Percentiles rank a stretch among this genome's conserved stretches.
These are phyloP conservation scores for Hyphopichia khmerensis DNA, from an alignment of 1,139 yeast species.

Conservation along the genomic window DNA sequence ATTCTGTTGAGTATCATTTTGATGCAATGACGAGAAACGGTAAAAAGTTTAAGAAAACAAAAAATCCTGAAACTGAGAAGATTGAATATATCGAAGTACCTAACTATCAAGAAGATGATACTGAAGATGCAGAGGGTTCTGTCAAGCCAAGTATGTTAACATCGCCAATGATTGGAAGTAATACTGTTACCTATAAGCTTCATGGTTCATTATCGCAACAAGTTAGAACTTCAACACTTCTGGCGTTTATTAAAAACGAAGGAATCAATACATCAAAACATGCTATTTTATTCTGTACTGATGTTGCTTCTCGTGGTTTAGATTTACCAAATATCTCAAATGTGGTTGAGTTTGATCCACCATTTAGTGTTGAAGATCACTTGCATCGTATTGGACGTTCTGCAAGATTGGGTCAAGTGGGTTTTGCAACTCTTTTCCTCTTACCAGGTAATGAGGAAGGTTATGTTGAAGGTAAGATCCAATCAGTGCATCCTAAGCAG, in stretches of 20 bases:
- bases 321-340: slow-evolving; percentile 66
- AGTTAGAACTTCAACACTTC: slow-evolving; percentile 73
- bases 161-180: slow-evolving; percentile 53
- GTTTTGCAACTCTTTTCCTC: slow-evolving; percentile 69
- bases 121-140: slow-evolving; percentile 25
- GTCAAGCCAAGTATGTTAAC: slow-evolving; percentile 42
- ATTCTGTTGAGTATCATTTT: slow-evolving; percentile 91
- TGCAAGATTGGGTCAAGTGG: slow-evolving; percentile 68
- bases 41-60: slow-evolving; percentile 32
- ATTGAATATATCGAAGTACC: slow-evolving; percentile 17
- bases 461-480: slow-evolving; percentile 58
- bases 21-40: slow-evolving; percentile 65
- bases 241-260: slow-evolving; percentile 51
- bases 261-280: slow-evolving; percentile 35
- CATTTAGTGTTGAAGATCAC: slow-evolving; percentile 69
- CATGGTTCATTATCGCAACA: slow-evolving; percentile 92
- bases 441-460: slow-evolving; percentile 88
- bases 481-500: slow-evolving; percentile 60
- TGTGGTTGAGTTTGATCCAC: slow-evolving; percentile 69
- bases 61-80: slow-evolving; percentile 24
- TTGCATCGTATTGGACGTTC: slow-evolving; percentile 74
- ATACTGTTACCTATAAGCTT: slow-evolving; percentile 63
- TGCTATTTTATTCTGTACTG: slow-evolving; percentile 76
- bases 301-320: slow-evolving; percentile 73
- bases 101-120: slow-evolving; percentile 15